A percentile compares a stretch with the other conserved stretches of the same genome.
Conservation (phyloP, 139 green algal species). For the Tetradesmus obliquus region DNA sequence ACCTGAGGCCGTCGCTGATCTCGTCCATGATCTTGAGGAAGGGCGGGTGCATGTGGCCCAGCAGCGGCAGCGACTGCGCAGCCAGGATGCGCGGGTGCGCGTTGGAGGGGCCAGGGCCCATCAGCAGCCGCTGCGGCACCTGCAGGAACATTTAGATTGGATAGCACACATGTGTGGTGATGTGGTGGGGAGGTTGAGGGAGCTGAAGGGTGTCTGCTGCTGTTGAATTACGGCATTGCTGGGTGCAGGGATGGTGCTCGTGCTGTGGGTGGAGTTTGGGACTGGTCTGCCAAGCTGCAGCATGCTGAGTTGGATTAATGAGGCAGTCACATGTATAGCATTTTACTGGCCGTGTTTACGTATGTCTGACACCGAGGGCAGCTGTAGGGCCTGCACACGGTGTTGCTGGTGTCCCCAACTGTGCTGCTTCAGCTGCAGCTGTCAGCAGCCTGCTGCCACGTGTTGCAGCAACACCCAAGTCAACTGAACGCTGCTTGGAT, state of each 20-base stretch:
- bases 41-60: constrained; percentile 93
- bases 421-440: background rate
- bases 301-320: background rate
- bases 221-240: too few relatives aligned
- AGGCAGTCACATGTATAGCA: background rate
- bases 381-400: background rate
- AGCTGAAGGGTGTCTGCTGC: too few relatives aligned
- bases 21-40: constrained; percentile 97
- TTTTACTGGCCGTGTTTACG: background rate
- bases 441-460: background rate
- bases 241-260: too few relatives aligned
- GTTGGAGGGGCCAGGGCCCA: constrained; percentile 91
- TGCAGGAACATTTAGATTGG: background rate
- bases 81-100: constrained; percentile 83
- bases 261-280: background rate
- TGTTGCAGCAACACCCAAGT: background rate
- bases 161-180: background rate
- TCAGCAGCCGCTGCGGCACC: constrained; percentile 68
- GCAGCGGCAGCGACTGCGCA: constrained; percentile 84
- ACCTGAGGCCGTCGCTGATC: constrained; percentile 84
- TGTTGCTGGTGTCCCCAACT: background rate
- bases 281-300: background rate
- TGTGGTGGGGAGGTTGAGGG: background rate
- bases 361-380: background rate
- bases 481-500: background rate